These are phyloP conservation scores for Coemansia sp. DNA, from an alignment of 192 early-diverging fungal species.

Conservation along the genomic window DNA sequence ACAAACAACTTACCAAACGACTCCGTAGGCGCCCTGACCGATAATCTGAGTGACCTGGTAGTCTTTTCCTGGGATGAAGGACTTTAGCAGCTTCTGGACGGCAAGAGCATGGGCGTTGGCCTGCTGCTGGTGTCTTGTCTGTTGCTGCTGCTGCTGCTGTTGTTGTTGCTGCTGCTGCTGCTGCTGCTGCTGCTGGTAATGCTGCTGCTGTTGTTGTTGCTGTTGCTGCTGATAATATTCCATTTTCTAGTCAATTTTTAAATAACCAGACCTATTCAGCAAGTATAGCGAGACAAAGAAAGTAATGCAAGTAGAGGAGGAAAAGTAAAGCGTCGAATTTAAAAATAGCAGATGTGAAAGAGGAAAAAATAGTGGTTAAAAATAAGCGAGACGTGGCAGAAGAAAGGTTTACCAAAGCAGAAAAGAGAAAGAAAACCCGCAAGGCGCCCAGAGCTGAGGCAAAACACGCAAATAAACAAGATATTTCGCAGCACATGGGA, in stretches of 20 bases:
- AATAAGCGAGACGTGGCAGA: slow-evolving; percentile 10
- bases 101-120: slow-evolving; percentile 46
- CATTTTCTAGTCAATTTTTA: slow-evolving; percentile 18
- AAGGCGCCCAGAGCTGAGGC: not conserved
- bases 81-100: slow-evolving; percentile 54
- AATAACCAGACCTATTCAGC: not conserved
- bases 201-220: slow-evolving; percentile 20
- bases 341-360: slow-evolving; percentile 12
- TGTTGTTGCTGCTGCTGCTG: slow-evolving; percentile 26
- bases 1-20: slow-evolving; percentile 74
- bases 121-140: slow-evolving; percentile 50
- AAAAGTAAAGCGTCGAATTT: slow-evolving; percentile 5
- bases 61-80: slow-evolving; percentile 76
- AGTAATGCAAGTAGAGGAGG: slow-evolving; percentile 5
- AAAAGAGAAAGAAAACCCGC: slow-evolving; percentile 3
- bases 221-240: slow-evolving; percentile 37
- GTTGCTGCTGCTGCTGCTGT: slow-evolving; percentile 33
- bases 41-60: slow-evolving; percentile 86
- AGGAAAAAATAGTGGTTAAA: slow-evolving; percentile 4
- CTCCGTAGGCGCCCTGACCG: slow-evolving; percentile 91
- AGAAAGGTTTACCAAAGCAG: slow-evolving; percentile 7
- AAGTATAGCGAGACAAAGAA: not conserved
- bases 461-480: not conserved
- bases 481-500: not conserved
- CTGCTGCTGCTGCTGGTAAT: slow-evolving; percentile 31